Evolutionary conservation across 371 early-diverging fungal genomes (phyloP).

Genomic region (Mucor racemosus): DNA sequence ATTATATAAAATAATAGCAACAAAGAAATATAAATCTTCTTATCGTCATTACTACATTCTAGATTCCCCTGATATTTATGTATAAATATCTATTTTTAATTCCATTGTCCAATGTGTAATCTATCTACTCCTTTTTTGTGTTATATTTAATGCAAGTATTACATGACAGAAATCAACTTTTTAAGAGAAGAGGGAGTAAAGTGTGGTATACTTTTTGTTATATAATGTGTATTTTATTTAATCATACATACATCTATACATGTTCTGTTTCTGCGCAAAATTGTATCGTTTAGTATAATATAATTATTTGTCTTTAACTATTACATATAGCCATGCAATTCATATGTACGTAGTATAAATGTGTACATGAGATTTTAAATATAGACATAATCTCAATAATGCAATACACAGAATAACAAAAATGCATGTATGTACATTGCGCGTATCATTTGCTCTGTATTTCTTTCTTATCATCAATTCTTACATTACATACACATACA

Average conservation of each 20-base stretch:
- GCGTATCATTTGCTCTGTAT: background rate
- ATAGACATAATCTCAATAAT: background rate
- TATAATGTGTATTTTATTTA: background rate
- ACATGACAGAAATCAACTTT: slow-evolving; percentile 7
- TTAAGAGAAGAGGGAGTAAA: background rate
- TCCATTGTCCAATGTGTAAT: background rate
- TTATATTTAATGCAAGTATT: background rate
- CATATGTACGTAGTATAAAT: background rate
- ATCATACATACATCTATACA: background rate
- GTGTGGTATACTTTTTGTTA: background rate
- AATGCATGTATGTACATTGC: background rate
- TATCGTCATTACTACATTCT: background rate
- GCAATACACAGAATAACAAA: background rate
- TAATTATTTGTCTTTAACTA: background rate
- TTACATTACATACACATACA: background rate
- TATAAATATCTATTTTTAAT: background rate
- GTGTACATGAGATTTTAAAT: background rate
- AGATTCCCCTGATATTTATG: background rate
- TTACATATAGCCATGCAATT: background rate
- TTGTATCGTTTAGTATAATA: background rate
- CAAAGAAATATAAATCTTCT: background rate
- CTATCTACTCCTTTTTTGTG: background rate
- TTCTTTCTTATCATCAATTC: background rate
- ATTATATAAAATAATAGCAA: background rate
- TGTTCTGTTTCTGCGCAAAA: background rate